These are phyloP conservation scores for Sclerotinia glacialis DNA, from an alignment of 2,329 filamentous ascomycete species.

Conservation along the genomic window DNA sequence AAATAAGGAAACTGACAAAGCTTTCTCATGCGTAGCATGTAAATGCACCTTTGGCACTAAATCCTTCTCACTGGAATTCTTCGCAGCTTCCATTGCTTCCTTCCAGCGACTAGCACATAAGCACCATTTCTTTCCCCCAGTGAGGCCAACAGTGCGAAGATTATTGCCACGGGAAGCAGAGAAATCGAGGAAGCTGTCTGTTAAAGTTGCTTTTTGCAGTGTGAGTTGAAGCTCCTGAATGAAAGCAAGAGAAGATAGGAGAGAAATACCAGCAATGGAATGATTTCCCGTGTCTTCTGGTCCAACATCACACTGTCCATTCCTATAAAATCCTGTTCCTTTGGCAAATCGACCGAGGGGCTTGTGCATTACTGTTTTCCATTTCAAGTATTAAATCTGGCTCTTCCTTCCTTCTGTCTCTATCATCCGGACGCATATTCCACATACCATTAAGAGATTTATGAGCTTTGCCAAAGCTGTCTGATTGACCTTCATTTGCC, in stretches of 20 bases:
- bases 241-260: not conserved
- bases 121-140: conserved; percentile 61
- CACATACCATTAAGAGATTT: conserved; percentile 24
- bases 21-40: conserved; percentile 41
- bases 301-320: conserved; percentile 57
- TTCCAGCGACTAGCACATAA: conserved; percentile 59
- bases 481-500: not conserved
- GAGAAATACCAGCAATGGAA: conserved; percentile 46
- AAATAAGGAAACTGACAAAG: conserved; percentile 34
- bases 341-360: conserved; percentile 57
- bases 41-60: conserved; percentile 40
- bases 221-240: too few relatives aligned
- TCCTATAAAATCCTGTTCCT: conserved; percentile 58
- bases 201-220: conserved; percentile 46
- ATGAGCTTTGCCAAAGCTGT: conserved; percentile 18
- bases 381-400: not conserved
- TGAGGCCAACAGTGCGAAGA: conserved; percentile 53
- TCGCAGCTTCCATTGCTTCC: conserved; percentile 46
- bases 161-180: conserved; percentile 58
- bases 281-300: conserved; percentile 57
- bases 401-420: not conserved
- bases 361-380: conserved; percentile 51
- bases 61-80: conserved; percentile 8
- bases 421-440: conserved; percentile 21
- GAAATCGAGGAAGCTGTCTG: conserved; percentile 61